Percentiles rank a stretch among this genome's conserved stretches.
Evolutionary conservation across 176 grass and related monocot genomes (phyloP).

Genomic region (Pontederia paniculata): DNA sequence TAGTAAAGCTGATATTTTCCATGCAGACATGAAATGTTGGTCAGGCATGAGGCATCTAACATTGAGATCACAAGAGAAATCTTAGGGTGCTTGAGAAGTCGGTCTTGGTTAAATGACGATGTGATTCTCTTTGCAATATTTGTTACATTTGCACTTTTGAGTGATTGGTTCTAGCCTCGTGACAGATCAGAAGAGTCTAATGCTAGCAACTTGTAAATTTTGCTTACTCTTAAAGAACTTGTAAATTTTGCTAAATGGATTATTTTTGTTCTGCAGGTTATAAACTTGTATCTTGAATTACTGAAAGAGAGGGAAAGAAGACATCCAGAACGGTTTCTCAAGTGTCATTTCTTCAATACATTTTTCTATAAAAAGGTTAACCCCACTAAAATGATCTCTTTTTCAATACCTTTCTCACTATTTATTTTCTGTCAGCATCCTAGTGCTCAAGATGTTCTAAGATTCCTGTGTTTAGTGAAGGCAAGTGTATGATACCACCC

Average conservation of each 20-base stretch:
- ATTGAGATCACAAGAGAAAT: conserved; percentile 53
- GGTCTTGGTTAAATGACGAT: conserved; percentile 74
- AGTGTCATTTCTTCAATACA: conserved; percentile 88
- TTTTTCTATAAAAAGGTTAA: conserved; percentile 75
- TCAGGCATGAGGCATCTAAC: conserved; percentile 47
- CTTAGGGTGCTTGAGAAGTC: conserved; percentile 42
- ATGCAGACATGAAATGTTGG: conserved; percentile 35
- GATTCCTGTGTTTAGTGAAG: too few relatives aligned
- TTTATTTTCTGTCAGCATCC: too few relatives aligned
- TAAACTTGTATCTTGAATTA: conserved; percentile 78
- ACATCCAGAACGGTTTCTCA: conserved; percentile 48
- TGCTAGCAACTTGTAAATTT: neutral
- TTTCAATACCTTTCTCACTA: neutral
- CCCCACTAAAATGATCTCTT: conserved; percentile 14
- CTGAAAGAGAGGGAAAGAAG: conserved; percentile 67
- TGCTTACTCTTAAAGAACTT: neutral
- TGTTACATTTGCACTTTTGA: neutral
- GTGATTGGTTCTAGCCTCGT: neutral
- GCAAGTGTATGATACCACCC: too few relatives aligned
- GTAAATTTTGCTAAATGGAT: neutral
- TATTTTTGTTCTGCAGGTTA: conserved; percentile 37
- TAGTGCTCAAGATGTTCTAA: too few relatives aligned
- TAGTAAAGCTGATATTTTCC: conserved; percentile 5
- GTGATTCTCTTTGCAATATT: conserved; percentile 26
- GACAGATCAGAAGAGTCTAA: neutral